Conservation (phyloP, 1,284 basidiomycete species). For the Boletellus deceptivus region DNA sequence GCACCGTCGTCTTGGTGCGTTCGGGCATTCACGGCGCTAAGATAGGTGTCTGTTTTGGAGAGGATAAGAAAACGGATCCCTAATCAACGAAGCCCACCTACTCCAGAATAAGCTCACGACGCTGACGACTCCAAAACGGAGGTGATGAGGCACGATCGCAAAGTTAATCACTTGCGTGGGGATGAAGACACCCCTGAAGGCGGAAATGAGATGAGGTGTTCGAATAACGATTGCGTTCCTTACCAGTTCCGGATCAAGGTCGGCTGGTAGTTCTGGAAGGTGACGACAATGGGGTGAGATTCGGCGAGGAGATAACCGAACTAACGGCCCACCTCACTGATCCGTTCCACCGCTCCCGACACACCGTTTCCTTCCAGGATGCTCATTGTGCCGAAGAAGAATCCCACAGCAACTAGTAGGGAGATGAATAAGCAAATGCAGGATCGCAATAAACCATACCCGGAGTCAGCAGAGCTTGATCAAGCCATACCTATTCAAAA, state of each 20-base stretch:
- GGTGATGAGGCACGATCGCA: conserved; percentile 71
- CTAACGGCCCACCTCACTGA: conserved; percentile 48
- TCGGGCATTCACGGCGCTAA: conserved; percentile 44
- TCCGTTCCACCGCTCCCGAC: conserved; percentile 51
- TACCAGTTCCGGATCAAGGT: conserved; percentile 75
- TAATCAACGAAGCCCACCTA: conserved; percentile 39
- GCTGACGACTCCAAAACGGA: conserved; percentile 76
- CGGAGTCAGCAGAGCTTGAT: conserved; percentile 71
- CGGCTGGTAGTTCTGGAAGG: conserved; percentile 57
- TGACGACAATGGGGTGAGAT: neutral
- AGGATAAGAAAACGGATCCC: conserved; percentile 11
- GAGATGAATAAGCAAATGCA: neutral
- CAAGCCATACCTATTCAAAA: conserved; percentile 60
- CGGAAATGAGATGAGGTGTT: neutral
- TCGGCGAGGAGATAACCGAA: neutral
- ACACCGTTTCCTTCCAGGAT: conserved; percentile 66
- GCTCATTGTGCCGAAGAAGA: conserved; percentile 76
- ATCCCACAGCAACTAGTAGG: conserved; percentile 55
- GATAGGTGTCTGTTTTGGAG: conserved; percentile 42
- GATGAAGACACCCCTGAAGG: conserved; percentile 66
- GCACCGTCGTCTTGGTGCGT: neutral
- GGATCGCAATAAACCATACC: conserved; percentile 32
- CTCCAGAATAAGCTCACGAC: conserved; percentile 87
- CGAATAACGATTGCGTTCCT: conserved; percentile 10
- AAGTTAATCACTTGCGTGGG: conserved; percentile 86